These are phyloP conservation scores for Russula vinacea DNA, from an alignment of 768 basidiomycete species.

Conservation along the genomic window DNA sequence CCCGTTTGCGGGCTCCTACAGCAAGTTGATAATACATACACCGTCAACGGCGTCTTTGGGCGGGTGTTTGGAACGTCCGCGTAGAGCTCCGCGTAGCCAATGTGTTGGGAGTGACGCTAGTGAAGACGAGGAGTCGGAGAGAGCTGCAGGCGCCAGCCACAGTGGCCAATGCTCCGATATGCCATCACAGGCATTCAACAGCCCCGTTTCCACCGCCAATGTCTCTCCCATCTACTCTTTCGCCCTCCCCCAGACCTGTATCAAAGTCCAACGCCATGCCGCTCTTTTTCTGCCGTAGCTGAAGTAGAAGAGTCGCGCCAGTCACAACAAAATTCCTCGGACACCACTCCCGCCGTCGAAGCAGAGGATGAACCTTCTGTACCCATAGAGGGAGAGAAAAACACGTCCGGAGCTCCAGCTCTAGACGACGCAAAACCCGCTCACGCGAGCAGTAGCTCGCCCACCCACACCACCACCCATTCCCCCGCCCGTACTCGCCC, in stretches of 20 bases:
- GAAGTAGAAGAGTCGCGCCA: not conserved
- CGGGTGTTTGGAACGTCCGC: too few species aligned
- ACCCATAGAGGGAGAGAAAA: not conserved
- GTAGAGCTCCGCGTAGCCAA: too few species aligned
- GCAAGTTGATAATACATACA: too few species aligned
- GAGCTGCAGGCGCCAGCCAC: too few species aligned
- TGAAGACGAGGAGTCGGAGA: too few species aligned
- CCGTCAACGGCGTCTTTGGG: too few species aligned
- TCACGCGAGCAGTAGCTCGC: too few species aligned
- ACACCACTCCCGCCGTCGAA: not conserved
- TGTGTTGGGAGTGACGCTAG: not conserved
- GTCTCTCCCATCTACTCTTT: not conserved
- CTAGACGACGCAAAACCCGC: not conserved
- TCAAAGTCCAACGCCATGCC: not conserved
- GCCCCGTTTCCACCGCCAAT: not conserved
- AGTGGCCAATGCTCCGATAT: conserved; percentile 15
- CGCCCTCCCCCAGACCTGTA: not conserved
- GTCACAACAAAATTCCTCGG: not conserved
- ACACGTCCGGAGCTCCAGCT: not conserved
- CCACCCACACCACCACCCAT: not conserved
- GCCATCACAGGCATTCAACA: not conserved
- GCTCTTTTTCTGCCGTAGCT: not conserved
- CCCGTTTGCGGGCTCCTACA: too few species aligned
- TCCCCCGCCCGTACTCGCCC: not conserved
- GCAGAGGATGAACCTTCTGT: not conserved